Evolutionary conservation across 2,329 filamentous ascomycete genomes (phyloP).

Genomic region (Aureobasidium namibiae): DNA sequence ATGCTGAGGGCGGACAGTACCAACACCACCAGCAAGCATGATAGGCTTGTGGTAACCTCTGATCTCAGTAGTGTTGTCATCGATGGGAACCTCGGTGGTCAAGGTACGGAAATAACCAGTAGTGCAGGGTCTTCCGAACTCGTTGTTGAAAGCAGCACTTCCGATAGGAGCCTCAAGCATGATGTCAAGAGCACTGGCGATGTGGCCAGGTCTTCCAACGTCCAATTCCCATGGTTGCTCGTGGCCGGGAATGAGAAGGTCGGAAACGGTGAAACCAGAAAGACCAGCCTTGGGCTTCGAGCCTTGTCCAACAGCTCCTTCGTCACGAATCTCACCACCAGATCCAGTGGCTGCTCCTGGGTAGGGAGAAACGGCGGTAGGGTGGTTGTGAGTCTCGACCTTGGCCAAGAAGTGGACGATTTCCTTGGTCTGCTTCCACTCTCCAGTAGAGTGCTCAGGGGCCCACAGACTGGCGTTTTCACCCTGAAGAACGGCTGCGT

Average conservation of each 20-base stretch:
- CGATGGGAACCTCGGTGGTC: constrained; percentile 58
- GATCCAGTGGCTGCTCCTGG: constrained; percentile 91
- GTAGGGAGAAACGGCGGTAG: constrained; percentile 89
- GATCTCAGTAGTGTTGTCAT: constrained; percentile 57
- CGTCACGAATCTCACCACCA: constrained; percentile 90
- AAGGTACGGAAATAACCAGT: constrained; percentile 88
- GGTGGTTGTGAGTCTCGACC: constrained; percentile 97
- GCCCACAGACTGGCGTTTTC: constrained; percentile 72
- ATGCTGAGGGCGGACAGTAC: constrained; percentile 82
- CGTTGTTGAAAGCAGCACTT: constrained; percentile 93
- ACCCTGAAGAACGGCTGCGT: constrained; percentile 84
- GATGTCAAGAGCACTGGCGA: constrained; percentile 89
- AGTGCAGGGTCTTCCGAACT: constrained; percentile 85
- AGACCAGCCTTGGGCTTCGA: constrained; percentile 90
- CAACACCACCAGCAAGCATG: constrained; percentile 94
- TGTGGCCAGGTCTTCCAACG: constrained; percentile 81
- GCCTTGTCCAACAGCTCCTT: constrained; percentile 86
- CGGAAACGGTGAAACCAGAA: constrained; percentile 88
- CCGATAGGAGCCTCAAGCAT: constrained; percentile 97
- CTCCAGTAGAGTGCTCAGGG: constrained; percentile 74
- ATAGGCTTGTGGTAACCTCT: constrained; percentile 97
- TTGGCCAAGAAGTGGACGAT: constrained; percentile 81
- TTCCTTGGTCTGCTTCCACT: constrained; percentile 83
- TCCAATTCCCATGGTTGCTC: constrained; percentile 84
- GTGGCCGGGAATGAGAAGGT: constrained; percentile 79